These are phyloP conservation scores for Acrodontium crateriforme DNA, from an alignment of 2,329 filamentous ascomycete genomes.

Conservation along the genomic window DNA sequence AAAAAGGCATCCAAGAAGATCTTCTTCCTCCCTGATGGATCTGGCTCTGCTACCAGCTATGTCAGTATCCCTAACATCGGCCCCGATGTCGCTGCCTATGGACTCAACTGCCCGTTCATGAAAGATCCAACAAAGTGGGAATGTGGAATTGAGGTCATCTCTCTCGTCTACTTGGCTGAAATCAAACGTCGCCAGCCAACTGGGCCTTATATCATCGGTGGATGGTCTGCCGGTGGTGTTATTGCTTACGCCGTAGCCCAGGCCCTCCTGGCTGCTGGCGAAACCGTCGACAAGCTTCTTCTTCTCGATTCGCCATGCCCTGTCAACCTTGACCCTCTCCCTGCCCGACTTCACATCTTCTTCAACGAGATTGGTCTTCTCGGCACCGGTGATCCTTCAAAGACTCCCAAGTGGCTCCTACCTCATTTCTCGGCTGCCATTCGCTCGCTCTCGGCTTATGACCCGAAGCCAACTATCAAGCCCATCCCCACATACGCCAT, in stretches of 20 bases:
- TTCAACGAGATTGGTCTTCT: conserved; percentile 60
- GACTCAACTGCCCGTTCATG: conserved; percentile 58
- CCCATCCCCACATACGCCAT: conserved; percentile 51
- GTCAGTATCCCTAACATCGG: conserved; percentile 43
- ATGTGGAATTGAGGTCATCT: conserved; percentile 52
- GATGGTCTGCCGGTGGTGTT: conserved; percentile 43
- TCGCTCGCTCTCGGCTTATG: conserved; percentile 54
- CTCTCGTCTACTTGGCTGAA: conserved; percentile 51
- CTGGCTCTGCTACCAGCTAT: conserved; percentile 53
- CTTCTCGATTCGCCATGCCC: conserved; percentile 42
- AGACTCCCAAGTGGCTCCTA: conserved; percentile 58
- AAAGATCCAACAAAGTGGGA: conserved; percentile 52
- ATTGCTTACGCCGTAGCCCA: conserved; percentile 39
- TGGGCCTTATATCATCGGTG: conserved; percentile 44
- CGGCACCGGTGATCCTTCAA: conserved; percentile 44
- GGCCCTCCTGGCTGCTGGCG: conserved; percentile 34
- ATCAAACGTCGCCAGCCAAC: conserved; percentile 56
- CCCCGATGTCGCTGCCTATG: conserved; percentile 36
- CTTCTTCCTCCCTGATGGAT: conserved; percentile 39
- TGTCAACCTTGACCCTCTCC: conserved; percentile 36
- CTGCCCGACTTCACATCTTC: conserved; percentile 51
- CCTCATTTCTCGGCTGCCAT: conserved; percentile 60
- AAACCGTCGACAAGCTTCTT: conserved; percentile 37
- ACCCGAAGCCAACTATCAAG: conserved; percentile 47
- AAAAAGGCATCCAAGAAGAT: conserved; percentile 42